A percentile compares a stretch with the other conserved stretches of the same genome.
Evolutionary conservation across 164 flowering plant species (phyloP).

Genomic region (Tetrastigma voinierianum): DNA sequence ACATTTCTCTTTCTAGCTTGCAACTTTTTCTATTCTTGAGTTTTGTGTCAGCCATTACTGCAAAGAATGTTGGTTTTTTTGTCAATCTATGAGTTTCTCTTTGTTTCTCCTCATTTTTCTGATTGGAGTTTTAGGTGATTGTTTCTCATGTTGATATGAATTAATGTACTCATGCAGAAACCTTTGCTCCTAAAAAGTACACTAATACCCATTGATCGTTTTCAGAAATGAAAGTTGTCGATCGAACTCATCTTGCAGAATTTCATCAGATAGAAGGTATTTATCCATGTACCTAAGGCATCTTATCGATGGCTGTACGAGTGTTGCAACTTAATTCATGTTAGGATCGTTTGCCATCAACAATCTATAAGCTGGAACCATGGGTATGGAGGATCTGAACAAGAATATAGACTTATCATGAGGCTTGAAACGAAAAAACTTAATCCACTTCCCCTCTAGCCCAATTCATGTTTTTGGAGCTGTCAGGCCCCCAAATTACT

Average conservation of each 20-base stretch:
- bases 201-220: constrained; percentile 92
- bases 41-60: too few species aligned
- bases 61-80: too few species aligned
- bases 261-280: constrained; percentile 98
- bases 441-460: too few species aligned
- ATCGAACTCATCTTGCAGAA: constrained; percentile 97
- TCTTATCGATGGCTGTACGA: neutral
- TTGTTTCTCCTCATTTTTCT: neutral
- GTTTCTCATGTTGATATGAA: constrained; percentile 2
- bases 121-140: neutral
- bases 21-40: too few species aligned
- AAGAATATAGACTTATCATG: too few species aligned
- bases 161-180: constrained; percentile 36
- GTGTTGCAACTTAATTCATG: neutral
- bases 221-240: constrained; percentile 99
- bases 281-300: neutral
- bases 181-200: constrained; percentile 69
- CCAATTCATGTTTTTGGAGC: too few species aligned
- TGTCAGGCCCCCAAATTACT: too few species aligned
- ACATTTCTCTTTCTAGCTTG: too few species aligned
- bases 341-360: neutral
- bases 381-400: too few species aligned
- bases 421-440: too few species aligned
- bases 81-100: too few species aligned
- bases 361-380: neutral